Evolutionary conservation across 345 rosid species (phyloP).

Genomic region (Carallia pectinifolia): DNA sequence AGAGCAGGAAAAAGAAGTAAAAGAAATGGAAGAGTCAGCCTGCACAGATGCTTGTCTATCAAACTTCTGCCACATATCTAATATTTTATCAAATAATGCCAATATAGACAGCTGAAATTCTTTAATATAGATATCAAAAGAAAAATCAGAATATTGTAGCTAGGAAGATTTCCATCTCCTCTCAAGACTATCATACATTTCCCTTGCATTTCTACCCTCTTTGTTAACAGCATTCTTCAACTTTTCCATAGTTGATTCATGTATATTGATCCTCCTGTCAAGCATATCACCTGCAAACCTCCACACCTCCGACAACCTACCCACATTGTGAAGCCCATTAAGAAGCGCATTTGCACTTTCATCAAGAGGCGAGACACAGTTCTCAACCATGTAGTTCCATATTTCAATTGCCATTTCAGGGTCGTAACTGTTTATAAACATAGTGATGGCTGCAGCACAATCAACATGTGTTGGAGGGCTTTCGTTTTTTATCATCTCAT

Average conservation of each 20-base stretch:
- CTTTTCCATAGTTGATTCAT: conserved; percentile 47
- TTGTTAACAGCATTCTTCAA: conserved; percentile 40
- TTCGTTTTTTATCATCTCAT: conserved; percentile 61
- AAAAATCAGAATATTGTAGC: conserved; percentile 14
- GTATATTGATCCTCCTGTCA: conserved; percentile 37
- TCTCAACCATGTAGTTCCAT: conserved; percentile 55
- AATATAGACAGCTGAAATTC: neutral
- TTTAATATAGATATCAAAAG: conserved; percentile 1
- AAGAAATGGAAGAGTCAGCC: neutral
- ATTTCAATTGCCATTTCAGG: conserved; percentile 56
- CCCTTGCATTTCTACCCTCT: conserved; percentile 40
- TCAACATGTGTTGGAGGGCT: conserved; percentile 39
- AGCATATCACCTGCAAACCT: conserved; percentile 48
- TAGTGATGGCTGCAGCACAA: conserved; percentile 42
- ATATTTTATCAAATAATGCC: neutral
- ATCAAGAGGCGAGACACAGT: conserved; percentile 37
- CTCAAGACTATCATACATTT: conserved; percentile 41
- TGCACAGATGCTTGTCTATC: neutral
- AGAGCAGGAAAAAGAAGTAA: neutral
- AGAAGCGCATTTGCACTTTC: conserved; percentile 48
- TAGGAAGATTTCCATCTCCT: conserved; percentile 42
- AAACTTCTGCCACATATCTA: neutral
- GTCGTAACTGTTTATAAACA: conserved; percentile 46
- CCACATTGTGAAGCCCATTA: conserved; percentile 43
- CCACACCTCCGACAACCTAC: conserved; percentile 44